phyloP scores from a whole-genome alignment of 441 rosid species.

The Adansonia grandidieri region DNA sequence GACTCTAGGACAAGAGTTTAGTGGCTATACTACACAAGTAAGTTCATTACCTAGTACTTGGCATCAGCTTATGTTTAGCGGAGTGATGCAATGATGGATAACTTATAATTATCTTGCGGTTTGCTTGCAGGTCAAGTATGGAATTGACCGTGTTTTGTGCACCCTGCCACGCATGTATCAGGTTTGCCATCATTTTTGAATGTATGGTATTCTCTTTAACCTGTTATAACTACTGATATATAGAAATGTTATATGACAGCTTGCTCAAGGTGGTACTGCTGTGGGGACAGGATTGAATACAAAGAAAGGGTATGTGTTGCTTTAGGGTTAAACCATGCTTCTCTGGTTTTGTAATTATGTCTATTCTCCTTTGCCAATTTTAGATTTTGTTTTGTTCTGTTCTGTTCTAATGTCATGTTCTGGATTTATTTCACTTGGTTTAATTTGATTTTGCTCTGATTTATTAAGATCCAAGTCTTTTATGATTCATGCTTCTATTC shows the following conservation, averaged over 20 bases:
- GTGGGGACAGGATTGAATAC: constrained; percentile 98
- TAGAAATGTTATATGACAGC: constrained; percentile 42
- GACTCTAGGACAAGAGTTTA: constrained; percentile 96
- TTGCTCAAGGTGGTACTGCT: constrained; percentile 99
- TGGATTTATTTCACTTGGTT: neutral
- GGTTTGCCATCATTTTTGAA: constrained; percentile 42
- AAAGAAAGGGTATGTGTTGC: constrained; percentile 77
- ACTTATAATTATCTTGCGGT: neutral
- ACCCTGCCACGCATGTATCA: constrained; percentile 86
- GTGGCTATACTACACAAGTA: constrained; percentile 94
- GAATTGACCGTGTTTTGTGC: constrained; percentile 59
- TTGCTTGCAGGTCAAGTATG: constrained; percentile 75
- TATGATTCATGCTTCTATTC: neutral
- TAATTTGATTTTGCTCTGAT: neutral
- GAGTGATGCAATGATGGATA: constrained; percentile 15
- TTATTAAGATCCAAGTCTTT: neutral
- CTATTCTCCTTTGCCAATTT: neutral
- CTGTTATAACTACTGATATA: neutral
- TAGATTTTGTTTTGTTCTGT: neutral
- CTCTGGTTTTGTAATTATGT: neutral
- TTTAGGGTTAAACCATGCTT: constrained; percentile 2
- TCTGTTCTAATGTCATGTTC: neutral
- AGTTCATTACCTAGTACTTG: constrained; percentile 25
- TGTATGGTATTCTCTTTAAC: neutral
- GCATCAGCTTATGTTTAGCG: neutral